Conservation (phyloP, 148 eudicot genomes). For the Rhododendron vialii region DNA sequence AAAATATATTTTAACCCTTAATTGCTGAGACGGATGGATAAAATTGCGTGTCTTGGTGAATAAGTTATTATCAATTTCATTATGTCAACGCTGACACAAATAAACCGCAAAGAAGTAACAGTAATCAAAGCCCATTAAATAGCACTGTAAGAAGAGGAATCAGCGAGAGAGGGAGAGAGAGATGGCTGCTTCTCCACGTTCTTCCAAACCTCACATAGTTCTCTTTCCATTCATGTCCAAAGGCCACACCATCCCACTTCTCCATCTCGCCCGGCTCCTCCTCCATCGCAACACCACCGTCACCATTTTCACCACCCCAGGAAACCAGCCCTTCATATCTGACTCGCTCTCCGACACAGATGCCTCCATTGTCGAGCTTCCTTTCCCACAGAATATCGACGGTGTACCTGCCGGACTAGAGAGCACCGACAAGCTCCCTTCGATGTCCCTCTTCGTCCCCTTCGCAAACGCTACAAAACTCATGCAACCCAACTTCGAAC, state of each 20-base stretch:
- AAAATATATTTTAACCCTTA: too few relatives aligned
- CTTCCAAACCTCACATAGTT: neutral
- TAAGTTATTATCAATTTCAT: too few relatives aligned
- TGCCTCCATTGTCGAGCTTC: slow-evolving; percentile 34
- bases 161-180: neutral
- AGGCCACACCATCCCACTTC: slow-evolving; percentile 76
- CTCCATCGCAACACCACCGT: neutral
- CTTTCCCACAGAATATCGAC: slow-evolving; percentile 31
- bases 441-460: neutral
- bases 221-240: slow-evolving; percentile 86
- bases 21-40: accelerated
- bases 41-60: too few relatives aligned
- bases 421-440: slow-evolving; percentile 67
- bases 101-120: neutral
- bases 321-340: slow-evolving; percentile 48
- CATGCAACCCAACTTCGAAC: neutral
- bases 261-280: slow-evolving; percentile 4
- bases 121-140: neutral
- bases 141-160: neutral
- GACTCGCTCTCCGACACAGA: slow-evolving; percentile 25
- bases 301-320: slow-evolving; percentile 42
- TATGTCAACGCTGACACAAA: too few relatives aligned
- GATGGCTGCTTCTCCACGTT: neutral
- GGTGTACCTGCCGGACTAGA: slow-evolving; percentile 40
- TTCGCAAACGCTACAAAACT: neutral